Percentiles rank a stretch among this genome's conserved stretches.
Evolutionary conservation across 106 monocot genomes (phyloP).

Genomic region (Amphibolis antarctica): DNA sequence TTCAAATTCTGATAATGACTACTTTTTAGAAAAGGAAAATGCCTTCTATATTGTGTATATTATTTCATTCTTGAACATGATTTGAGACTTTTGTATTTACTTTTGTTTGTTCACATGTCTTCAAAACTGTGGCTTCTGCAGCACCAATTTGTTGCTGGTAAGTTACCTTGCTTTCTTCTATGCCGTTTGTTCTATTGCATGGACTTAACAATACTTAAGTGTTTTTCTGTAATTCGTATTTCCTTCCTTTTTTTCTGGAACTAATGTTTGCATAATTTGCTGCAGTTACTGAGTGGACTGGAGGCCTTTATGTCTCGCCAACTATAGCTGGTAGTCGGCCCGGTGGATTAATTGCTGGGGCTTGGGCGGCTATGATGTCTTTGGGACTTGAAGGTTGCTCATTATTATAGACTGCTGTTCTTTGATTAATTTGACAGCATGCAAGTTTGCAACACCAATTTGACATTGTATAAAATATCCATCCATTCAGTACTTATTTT

Average conservation of each 20-base stretch:
- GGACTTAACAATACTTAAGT: no score
- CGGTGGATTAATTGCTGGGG: slow-evolving; percentile 92
- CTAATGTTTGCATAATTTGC: not conserved
- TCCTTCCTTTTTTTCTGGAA: not conserved
- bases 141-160: slow-evolving; percentile 99
- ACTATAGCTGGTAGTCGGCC: slow-evolving; percentile 93
- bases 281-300: slow-evolving; percentile 95
- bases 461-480: not conserved
- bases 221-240: not conserved
- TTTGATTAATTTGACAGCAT: no score
- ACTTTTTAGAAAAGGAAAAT: no score
- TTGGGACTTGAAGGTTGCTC: slow-evolving; percentile 69
- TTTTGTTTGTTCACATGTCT: slow-evolving; percentile 6
- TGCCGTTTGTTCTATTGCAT: no score
- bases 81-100: not conserved
- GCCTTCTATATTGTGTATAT: no score
- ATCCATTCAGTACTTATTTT: no score
- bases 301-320: slow-evolving; percentile 98
- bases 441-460: not conserved
- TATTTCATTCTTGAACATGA: not conserved
- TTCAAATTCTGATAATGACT: no score
- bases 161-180: slow-evolving; percentile 5
- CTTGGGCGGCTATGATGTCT: slow-evolving; percentile 98
- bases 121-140: slow-evolving; percentile 13
- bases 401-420: no score